These are phyloP conservation scores for Cryptococcus maquisensis DNA, from an alignment of 1,284 basidiomycete species.

Conservation along the genomic window DNA sequence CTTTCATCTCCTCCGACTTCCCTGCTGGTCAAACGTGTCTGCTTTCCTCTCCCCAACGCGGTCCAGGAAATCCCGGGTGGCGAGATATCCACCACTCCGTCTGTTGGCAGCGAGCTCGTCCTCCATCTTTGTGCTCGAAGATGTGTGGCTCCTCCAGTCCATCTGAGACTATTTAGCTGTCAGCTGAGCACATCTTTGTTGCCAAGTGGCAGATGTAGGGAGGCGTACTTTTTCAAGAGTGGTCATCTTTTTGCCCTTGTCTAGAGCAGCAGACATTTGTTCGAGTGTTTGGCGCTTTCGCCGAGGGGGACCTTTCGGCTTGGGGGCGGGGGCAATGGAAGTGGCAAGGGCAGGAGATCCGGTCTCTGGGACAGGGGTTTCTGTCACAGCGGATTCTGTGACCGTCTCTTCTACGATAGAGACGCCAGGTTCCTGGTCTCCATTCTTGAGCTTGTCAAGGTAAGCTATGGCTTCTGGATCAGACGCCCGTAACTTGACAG, in stretches of 20 bases:
- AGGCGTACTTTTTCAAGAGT: constrained; percentile 45
- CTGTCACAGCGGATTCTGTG: background rate
- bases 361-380: background rate
- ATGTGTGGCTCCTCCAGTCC: constrained; percentile 45
- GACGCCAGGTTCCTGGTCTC: background rate
- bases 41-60: constrained; percentile 38
- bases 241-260: constrained; percentile 48
- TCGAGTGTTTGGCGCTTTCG: constrained; percentile 47
- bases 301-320: constrained; percentile 20
- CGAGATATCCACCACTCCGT: constrained; percentile 39
- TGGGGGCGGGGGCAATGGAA: constrained; percentile 1
- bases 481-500: constrained; percentile 25
- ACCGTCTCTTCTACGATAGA: background rate
- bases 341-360: background rate
- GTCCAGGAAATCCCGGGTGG: constrained; percentile 45
- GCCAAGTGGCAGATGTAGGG: background rate
- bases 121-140: constrained; percentile 17
- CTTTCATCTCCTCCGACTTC: background rate
- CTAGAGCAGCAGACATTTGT: constrained; percentile 42
- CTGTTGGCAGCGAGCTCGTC: constrained; percentile 44
- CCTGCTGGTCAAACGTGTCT: constrained; percentile 11
- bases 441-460: constrained; percentile 10
- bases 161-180: constrained; percentile 35
- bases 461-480: constrained; percentile 41
- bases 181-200: background rate